Evolutionary conservation across 768 basidiomycete species (phyloP), one percentile per base, ranked within the genome.

Genomic region (Leccinum olivaceopallidum): DNA sequence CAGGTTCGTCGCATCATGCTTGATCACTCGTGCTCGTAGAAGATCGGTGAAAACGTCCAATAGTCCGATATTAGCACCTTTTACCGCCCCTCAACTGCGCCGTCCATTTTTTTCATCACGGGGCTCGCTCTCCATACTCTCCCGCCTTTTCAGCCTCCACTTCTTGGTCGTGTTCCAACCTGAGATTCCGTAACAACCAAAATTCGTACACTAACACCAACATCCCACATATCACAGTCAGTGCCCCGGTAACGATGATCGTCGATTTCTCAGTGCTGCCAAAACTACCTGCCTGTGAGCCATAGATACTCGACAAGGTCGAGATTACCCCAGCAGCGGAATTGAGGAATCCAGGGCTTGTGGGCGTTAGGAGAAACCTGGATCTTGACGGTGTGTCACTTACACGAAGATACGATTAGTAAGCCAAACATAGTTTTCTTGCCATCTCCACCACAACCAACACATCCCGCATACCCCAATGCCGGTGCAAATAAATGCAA

Each of bases 371-470:
- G 20, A 26, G 44, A 53, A 39, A 32, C 22, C 6, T 14, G 16
- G n/a, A 1, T 49, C 4, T 42, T 20, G 34, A 12, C 7, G 53
- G 6, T 8, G 68, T 49, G 54, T 18, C 34, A 68, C 82, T 58
- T 61, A 86, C 85, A 84, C 57, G 67, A 85, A 86, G 53, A 86
- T 76, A 51, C 79, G 83, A 71, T 84, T 83, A 14, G 80, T 71
- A 26, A 81, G 67, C 85, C 85, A 86, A 55, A 87, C 65, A 64
- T 86, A 86, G 61, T 86, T 87, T 55, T 71, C 73, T 65, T 73
- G 77, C 84, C 85, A 87, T 61, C 77, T 75, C 80, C 83, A 85
- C 82, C 84, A 83, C 22, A 86, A 65, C 76, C 80, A 85, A 28
- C 77, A 61, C 85, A 87, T 85, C 3, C 85, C 85, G 30, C 63